phyloP scores from a whole-genome alignment of 2,329 filamentous ascomycete species.

The Microthyrium microscopicum region DNA sequence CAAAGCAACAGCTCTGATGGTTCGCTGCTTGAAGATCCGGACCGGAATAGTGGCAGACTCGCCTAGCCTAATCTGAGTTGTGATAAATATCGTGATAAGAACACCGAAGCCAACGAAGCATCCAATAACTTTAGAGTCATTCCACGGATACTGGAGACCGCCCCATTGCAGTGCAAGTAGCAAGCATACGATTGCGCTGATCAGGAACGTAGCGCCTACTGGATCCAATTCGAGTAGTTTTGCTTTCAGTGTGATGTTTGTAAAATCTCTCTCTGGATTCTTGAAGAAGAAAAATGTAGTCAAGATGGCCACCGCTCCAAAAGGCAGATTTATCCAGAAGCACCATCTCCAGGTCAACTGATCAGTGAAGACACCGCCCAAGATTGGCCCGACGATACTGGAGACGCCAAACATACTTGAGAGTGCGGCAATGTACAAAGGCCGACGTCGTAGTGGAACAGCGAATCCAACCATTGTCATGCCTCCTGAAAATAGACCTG shows the following conservation, averaged over 20 bases:
- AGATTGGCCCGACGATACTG: conserved; percentile 23
- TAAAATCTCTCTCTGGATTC: conserved; percentile 13
- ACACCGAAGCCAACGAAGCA: conserved; percentile 11
- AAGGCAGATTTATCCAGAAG: conserved; percentile 27
- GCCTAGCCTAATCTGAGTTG: conserved; percentile 8
- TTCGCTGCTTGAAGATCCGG: conserved; percentile 16
- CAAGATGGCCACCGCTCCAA: conserved; percentile 23
- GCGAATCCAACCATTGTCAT: conserved; percentile 33
- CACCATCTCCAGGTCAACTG: conserved; percentile 23
- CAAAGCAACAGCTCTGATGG: conserved; percentile 17
- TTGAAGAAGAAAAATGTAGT: conserved; percentile 25
- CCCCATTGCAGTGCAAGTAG: conserved; percentile 30
- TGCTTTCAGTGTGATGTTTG: background rate
- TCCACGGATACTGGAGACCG: conserved; percentile 24
- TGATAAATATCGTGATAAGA: conserved; percentile 9
- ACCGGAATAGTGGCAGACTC: conserved; percentile 14
- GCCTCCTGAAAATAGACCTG: conserved; percentile 35
- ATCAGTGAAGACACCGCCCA: conserved; percentile 27
- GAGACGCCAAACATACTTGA: conserved; percentile 24
- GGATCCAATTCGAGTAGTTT: conserved; percentile 18
- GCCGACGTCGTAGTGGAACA: conserved; percentile 25
- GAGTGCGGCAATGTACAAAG: conserved; percentile 23
- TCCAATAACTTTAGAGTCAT: conserved; percentile 11
- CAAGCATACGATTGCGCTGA: conserved; percentile 20
- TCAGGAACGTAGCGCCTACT: conserved; percentile 27